Evolutionary conservation across 2,329 filamentous ascomycete genomes (phyloP), one percentile per base, ranked within the genome.

Genomic region (Thelonectria rubi): DNA sequence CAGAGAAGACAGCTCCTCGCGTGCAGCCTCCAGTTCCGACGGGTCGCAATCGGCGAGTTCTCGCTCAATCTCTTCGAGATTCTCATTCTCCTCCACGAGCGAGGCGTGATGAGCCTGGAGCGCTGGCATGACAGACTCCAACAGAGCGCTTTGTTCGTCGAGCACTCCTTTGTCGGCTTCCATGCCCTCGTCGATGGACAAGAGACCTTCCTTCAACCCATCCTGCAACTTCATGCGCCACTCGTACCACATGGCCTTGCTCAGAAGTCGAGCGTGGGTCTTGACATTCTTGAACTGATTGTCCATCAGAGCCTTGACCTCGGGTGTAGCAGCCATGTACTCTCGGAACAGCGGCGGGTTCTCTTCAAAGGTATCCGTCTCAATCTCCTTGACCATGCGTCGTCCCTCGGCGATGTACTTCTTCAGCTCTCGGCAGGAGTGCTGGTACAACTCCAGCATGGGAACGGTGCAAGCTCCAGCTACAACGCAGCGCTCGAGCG

Each of bases 271-370:
- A 15, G 94, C 93, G 75, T 97, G 91, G 0, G 93, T 94, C 81
- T 97, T 98, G 77, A 97, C 91, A 72, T 98, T 97, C 77, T 97
- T 95, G 82, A 99, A 95, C 74, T 98, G 94, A 67, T 92, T 95
- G 79, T 99, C 94, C 89, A 99, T 96, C 54, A 96, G 84, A 3
- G 87, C 79, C 72, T 92, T 93, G 74, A 97, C 88, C 64, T 96
- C 92, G 1, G 93, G 87, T 0, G 91, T 86, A 24, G 94, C 94
- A 10, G 89, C 89, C 65, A 96, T 88, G 74, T 99, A 99, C 74
- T 98, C 95, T 61, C 88, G 88, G 78, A 99, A 97, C 1, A 99
- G 83, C 1, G 92, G 88, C 9, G 95, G 95, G 71, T 97, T 97
- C 60, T 97, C 93, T 65, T 93, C 89, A 63, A 91, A 89, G 0